A percentile compares a stretch with the other conserved stretches of the same genome.
These are phyloP conservation scores for Brasilioporus rufonigricans DNA, from an alignment of 768 basidiomycete genomes.

Conservation along the genomic window DNA sequence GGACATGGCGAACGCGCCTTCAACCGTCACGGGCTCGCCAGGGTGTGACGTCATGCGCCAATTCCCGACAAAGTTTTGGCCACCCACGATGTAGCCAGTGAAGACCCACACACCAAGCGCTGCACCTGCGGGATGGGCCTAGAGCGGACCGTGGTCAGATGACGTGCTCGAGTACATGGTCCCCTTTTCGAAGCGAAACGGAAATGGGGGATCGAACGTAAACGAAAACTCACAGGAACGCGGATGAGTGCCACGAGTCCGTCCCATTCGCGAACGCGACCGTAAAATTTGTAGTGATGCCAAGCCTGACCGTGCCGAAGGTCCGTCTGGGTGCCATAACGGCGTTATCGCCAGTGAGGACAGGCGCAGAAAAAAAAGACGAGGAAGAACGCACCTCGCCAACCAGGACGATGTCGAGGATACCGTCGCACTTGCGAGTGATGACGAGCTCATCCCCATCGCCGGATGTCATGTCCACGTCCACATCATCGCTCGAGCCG, in stretches of 20 bases:
- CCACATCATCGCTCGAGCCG: constrained; percentile 22
- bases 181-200: background rate
- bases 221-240: constrained; percentile 30
- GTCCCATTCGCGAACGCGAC: constrained; percentile 58
- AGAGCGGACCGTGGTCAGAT: constrained; percentile 6
- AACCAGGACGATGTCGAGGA: constrained; percentile 58
- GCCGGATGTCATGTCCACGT: constrained; percentile 25
- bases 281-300: constrained; percentile 47
- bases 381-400: constrained; percentile 45
- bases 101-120: constrained; percentile 43
- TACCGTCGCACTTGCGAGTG: constrained; percentile 45
- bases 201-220: background rate
- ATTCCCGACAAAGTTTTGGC: constrained; percentile 65
- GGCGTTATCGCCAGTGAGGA: background rate
- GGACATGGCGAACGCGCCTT: constrained; percentile 65
- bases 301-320: constrained; percentile 44
- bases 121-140: constrained; percentile 5
- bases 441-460: constrained; percentile 25
- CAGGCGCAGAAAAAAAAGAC: background rate
- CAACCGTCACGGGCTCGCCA: constrained; percentile 46
- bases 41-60: constrained; percentile 49
- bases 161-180: too few relatives aligned
- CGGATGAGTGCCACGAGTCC: constrained; percentile 55
- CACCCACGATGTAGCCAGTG: constrained; percentile 68
- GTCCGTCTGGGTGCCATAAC: constrained; percentile 42